These are phyloP conservation scores for Alternaria sp. DNA, from an alignment of 2,329 filamentous ascomycete species.

Conservation along the genomic window DNA sequence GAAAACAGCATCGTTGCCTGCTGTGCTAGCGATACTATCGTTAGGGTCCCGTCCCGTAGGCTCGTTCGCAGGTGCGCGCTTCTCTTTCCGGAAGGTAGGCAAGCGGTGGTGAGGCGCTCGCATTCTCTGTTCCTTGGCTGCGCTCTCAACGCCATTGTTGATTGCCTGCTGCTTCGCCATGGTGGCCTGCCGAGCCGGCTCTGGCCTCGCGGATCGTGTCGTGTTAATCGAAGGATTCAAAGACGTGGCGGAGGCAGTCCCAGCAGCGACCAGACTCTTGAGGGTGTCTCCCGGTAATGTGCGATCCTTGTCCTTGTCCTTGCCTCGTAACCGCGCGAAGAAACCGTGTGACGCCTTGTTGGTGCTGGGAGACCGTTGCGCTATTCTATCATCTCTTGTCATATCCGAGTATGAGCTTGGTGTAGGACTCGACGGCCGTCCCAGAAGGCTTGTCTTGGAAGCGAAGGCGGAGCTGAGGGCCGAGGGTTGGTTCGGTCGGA, in stretches of 20 bases:
- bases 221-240: conserved; percentile 45
- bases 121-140: conserved; percentile 29
- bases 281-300: conserved; percentile 43
- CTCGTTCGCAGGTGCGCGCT: conserved; percentile 34
- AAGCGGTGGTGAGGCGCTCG: conserved; percentile 46
- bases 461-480: conserved; percentile 57
- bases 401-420: conserved; percentile 72
- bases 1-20: conserved; percentile 68
- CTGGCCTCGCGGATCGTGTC: conserved; percentile 33
- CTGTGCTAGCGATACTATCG: conserved; percentile 47
- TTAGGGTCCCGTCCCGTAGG: conserved; percentile 53
- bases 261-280: conserved; percentile 41
- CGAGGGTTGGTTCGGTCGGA: conserved; percentile 51
- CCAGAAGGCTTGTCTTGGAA: conserved; percentile 58
- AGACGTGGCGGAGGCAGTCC: conserved; percentile 47
- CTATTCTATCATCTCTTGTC: conserved; percentile 51
- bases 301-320: conserved; percentile 56
- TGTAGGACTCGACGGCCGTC: conserved; percentile 79
- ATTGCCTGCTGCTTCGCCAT: conserved; percentile 34
- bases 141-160: conserved; percentile 23
- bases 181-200: conserved; percentile 35
- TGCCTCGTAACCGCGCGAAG: conserved; percentile 60
- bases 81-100: conserved; percentile 59
- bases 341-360: conserved; percentile 58
- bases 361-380: conserved; percentile 64